Evolutionary conservation across 2,329 filamentous ascomycete species (phyloP), one percentile per base, ranked within the genome.

Genomic region (Colletotrichum somersetense): DNA sequence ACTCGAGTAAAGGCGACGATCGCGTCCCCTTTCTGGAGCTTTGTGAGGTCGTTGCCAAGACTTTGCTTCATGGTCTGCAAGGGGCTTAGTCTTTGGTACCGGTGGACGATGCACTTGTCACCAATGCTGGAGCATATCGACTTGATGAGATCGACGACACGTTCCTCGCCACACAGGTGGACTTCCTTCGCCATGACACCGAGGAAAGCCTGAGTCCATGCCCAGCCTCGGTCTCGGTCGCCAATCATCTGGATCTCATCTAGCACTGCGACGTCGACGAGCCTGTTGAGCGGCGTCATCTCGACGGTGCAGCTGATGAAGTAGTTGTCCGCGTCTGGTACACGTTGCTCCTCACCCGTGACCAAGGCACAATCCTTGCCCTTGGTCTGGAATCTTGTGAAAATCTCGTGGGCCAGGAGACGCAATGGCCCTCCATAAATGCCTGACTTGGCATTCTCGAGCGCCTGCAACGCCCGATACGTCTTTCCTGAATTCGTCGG

Each of bases 181-280:
- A 99, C 86, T 79, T 99, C 96, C 76, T 91, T 92, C 5, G 94
- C 96, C 81, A 93, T 91, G 1, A 97, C 87, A 46, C 96, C 96
- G 6, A 99, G 85, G 18, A 98, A 86, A 2, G 96, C 96, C 77
- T 95, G 90, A 1, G 95, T 97, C 96, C 96, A 99, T 2, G 95
- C 95, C 91, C 93, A 97, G 1, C 97, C 96, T 76, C 96, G 91
- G 0, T 94, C 89, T 0, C 80, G 74, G 77, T 95, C 91, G 20
- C 90, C 91, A 75, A 99, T 94, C 96, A 99, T 98, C 82, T 99
- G 96, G 69, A 99, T 98, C 83, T 99, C 96, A 79, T 99, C 96
- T 74, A 99, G 96, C 75, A 99, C 96, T 1, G 94, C 96, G 46
- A 99, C 95, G 53, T 98, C 96, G 40, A 93, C 90, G 2, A 80